Evolutionary conservation across 2,329 filamentous ascomycete genomes (phyloP), one percentile per base, ranked within the genome.

Genomic region (Didymella exigua): DNA sequence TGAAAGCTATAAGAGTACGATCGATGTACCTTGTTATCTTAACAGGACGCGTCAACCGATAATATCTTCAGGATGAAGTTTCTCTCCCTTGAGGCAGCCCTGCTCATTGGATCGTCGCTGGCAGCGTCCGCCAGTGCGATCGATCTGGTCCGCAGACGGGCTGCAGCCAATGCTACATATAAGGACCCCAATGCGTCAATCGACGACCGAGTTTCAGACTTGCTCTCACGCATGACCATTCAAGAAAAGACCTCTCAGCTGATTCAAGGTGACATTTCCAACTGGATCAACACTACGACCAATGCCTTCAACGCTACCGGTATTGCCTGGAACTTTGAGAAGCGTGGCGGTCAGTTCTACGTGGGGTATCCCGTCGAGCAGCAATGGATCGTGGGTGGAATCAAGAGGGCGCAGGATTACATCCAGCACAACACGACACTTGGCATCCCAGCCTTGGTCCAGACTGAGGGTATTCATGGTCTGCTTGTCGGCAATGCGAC

Each of bases 401-500:
- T 89, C 62, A 84, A 85, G 70, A 76, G 78, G 31, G 89, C 81
- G 3, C 88, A 91, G 65, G 86, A 90, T 48, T 91, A 91, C 60
- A 76, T 90, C 2, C 63, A 86, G 42, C 78, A 89, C 16, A 85
- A 88, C 60, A 89, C 86, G 1, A 85, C 83, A 1, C 75, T 87
- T 8, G 89, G 69, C 10, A 91, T 91, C 47, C 89, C 89, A 6
- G 85, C 89, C 1, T 81, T 90, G 61, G 85, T 89, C 13, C 89
- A 91, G 72, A 88, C 84, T 3, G 89, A 92, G 74, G 88, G 85
- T 31, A 88, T 91, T 38, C 89, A 91, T 65, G 89, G 88, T 1
- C 86, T 91, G 61, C 77, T 90, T 27, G 82, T 88, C 37, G 82
- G 83, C 9, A 91, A 91, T 69, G 88, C 87, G 2, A 91, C 89